Evolutionary conservation across 2,329 filamentous ascomycete genomes (phyloP).

Genomic region (Claviceps purpurea): DNA sequence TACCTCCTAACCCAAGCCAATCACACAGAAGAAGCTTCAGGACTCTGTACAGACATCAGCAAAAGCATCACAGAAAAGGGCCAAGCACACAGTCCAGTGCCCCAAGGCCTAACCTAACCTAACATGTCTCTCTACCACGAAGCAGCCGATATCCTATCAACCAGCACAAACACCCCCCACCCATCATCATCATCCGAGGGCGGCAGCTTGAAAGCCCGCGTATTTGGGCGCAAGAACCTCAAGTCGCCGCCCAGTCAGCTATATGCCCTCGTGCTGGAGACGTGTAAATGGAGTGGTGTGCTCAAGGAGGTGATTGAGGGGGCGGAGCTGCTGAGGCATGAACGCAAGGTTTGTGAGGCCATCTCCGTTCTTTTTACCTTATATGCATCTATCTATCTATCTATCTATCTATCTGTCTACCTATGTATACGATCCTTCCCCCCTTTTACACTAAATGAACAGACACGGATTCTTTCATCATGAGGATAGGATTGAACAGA

Average conservation of each 20-base stretch:
- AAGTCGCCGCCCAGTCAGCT: conserved; percentile 72
- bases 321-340: conserved; percentile 59
- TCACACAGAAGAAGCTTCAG: no score
- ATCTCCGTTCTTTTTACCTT: no score
- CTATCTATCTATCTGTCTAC: no score
- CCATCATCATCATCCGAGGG: conserved; percentile 31
- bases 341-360: conserved; percentile 57
- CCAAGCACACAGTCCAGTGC: no score
- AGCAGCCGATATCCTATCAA: conserved; percentile 60
- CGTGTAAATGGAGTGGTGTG: conserved; percentile 78
- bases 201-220: conserved; percentile 76
- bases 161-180: conserved; percentile 11
- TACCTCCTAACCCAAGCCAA: no score
- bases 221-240: conserved; percentile 61
- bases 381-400: no score
- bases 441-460: neutral
- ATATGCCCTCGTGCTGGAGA: conserved; percentile 76
- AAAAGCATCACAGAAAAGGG: no score
- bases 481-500: neutral
- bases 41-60: no score
- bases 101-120: no score
- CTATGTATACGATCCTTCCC: no score
- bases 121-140: conserved; percentile 92
- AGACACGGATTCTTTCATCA: neutral
- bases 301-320: conserved; percentile 83